A percentile compares a stretch with the other conserved stretches of the same genome.
These are phyloP conservation scores for Schizophyllum amplum DNA, from an alignment of 1,284 basidiomycete species.

Conservation along the genomic window DNA sequence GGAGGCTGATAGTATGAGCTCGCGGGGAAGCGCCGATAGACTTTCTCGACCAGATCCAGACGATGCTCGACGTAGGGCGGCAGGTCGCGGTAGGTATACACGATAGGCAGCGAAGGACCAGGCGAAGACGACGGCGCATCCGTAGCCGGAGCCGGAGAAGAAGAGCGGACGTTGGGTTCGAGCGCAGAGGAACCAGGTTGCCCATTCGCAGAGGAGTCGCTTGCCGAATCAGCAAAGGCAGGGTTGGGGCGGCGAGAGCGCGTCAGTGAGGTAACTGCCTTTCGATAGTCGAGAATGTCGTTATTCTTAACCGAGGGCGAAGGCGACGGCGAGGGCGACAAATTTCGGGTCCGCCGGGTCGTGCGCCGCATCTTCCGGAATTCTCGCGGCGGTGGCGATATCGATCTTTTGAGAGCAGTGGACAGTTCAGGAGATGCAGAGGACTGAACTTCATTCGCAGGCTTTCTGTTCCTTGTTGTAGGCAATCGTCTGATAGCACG, in stretches of 20 bases:
- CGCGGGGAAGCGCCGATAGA: conserved; percentile 60
- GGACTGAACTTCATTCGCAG: background rate
- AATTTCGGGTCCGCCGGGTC: background rate
- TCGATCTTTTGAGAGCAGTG: background rate
- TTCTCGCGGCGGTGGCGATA: background rate
- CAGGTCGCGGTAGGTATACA: conserved; percentile 33
- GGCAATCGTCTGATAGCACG: conserved; percentile 1
- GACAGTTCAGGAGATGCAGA: background rate
- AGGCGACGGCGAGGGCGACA: background rate
- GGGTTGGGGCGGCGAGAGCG: background rate
- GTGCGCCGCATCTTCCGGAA: background rate
- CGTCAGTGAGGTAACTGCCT: background rate
- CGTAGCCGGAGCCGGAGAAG: background rate
- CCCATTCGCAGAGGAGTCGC: too few species aligned
- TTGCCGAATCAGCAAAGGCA: background rate
- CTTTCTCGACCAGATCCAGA: conserved; percentile 17
- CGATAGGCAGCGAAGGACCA: conserved; percentile 1
- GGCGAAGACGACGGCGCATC: background rate
- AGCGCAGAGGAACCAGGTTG: too few species aligned
- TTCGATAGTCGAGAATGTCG: background rate
- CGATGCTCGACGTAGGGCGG: conserved; percentile 38
- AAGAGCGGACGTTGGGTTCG: background rate
- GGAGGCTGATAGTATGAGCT: conserved; percentile 39
- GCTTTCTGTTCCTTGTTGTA: background rate
- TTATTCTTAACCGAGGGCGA: background rate